Evolutionary conservation across 1,139 yeast genomes (phyloP).

Genomic region (Hyphopichia pseudoburtonii): DNA sequence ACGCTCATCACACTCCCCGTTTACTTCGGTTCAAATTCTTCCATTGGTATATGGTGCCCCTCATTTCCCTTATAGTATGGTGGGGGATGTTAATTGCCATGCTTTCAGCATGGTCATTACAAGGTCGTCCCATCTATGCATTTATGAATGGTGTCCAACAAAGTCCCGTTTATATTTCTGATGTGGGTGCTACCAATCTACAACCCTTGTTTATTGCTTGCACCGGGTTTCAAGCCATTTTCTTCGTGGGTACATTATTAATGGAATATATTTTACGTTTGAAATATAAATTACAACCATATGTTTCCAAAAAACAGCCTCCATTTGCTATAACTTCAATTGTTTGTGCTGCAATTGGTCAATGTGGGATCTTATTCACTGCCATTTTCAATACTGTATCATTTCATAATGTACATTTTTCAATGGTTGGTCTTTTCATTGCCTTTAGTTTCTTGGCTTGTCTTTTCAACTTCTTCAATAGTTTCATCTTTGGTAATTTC

Average conservation of each 20-base stretch:
- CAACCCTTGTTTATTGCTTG: slow-evolving; percentile 85
- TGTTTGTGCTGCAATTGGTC: slow-evolving; percentile 61
- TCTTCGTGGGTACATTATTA: slow-evolving; percentile 66
- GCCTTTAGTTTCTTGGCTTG: slow-evolving; percentile 68
- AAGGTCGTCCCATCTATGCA: slow-evolving; percentile 72
- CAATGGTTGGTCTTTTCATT: slow-evolving; percentile 75
- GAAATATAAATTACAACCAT: slow-evolving; percentile 54
- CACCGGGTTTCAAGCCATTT: slow-evolving; percentile 74
- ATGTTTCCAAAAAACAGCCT: slow-evolving; percentile 47
- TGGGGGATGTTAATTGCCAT: slow-evolving; percentile 46
- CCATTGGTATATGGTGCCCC: slow-evolving; percentile 37
- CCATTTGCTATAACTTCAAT: slow-evolving; percentile 52
- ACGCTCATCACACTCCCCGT: slow-evolving; percentile 6
- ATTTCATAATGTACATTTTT: slow-evolving; percentile 60
- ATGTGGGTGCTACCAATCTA: slow-evolving; percentile 80
- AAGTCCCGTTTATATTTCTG: slow-evolving; percentile 72
- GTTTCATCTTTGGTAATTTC: slow-evolving; percentile 60
- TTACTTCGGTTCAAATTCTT: slow-evolving; percentile 25
- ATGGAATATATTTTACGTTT: slow-evolving; percentile 58
- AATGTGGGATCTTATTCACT: slow-evolving; percentile 73
- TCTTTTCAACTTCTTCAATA: slow-evolving; percentile 58
- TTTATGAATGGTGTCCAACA: slow-evolving; percentile 49
- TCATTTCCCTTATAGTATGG: slow-evolving; percentile 32
- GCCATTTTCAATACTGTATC: slow-evolving; percentile 68
- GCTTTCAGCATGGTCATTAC: slow-evolving; percentile 59